A percentile compares a stretch with the other conserved stretches of the same genome.
Conservation (phyloP, 2,329 filamentous ascomycete species). For the Neoascochyta sp. region DNA sequence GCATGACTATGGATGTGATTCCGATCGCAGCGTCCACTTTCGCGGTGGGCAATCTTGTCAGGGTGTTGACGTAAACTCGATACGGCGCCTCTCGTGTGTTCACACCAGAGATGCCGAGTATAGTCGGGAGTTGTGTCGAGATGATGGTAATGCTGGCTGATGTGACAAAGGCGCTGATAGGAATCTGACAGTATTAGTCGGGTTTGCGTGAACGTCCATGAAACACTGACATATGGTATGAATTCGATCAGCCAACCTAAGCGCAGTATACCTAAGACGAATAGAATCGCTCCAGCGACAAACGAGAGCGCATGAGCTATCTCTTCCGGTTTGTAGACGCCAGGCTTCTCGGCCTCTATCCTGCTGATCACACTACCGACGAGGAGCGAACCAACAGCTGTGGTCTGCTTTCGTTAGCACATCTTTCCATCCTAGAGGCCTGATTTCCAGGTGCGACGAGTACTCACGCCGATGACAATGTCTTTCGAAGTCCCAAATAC, state of each 20-base stretch:
- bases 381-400: conserved; percentile 89
- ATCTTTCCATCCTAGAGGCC: background rate
- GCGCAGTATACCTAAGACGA: conserved; percentile 72
- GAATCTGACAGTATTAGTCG: no score
- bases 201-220: no score
- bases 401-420: conserved; percentile 56
- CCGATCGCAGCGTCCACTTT: conserved; percentile 83
- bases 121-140: conserved; percentile 71
- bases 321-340: conserved; percentile 56
- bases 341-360: conserved; percentile 55
- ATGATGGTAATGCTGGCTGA: conserved; percentile 88
- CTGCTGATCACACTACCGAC: conserved; percentile 73
- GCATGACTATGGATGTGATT: conserved; percentile 70
- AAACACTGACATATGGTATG: conserved; percentile 84
- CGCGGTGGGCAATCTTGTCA: conserved; percentile 65
- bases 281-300: conserved; percentile 72
- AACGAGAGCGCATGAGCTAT: conserved; percentile 77
- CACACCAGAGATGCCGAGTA: conserved; percentile 75
- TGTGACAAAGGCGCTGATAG: conserved; percentile 95
- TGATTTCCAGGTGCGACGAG: background rate
- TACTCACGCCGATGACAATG: conserved; percentile 83
- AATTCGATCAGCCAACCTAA: conserved; percentile 89
- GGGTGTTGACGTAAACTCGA: conserved; percentile 73
- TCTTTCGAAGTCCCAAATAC: conserved; percentile 97
- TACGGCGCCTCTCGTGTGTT: conserved; percentile 76